Base-by-base conservation (phyloP, 176 grass and related monocot species). In the Phragmites australis region DNA sequence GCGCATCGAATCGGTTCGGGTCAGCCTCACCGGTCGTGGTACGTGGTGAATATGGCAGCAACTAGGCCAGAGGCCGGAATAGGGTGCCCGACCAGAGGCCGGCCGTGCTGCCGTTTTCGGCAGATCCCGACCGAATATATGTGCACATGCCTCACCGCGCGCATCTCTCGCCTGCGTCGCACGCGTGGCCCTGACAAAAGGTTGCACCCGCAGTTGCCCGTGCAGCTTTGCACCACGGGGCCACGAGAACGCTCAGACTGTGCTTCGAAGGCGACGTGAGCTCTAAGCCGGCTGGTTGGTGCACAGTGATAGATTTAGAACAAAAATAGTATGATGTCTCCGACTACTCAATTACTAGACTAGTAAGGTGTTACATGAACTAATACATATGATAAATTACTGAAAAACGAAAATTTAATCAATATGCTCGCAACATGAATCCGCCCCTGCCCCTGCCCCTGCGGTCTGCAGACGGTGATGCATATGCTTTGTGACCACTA, bases 1-100 rank as follows among this genome's bases (percentile, higher is more conserved):
- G 79, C 73, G 19, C 70, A 81, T 89, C 70, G 87, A 89, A 89
- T 85, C 82, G 76, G 76, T 89, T 76, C 87, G 7, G 68, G 80
- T 79, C 80, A 73, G 58, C 74, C 66, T 87, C 85, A 64, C 15
- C 65, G 81, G 52, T 18, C 40, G 53, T 37, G 67, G 51, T 25
- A 6, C 49, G 22, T 39, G 18, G 70, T 81, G 78, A 66, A 87
- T 40, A 65, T 57, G 39, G 65, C 57, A 53, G 48, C 56, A 60
- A 25, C 17, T 59, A 15, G 40, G 54, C 71, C 60, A 57, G 19
- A 31, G 26, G 67, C 81, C 87, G 18, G 75, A 83, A 88, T 79
- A 16, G 30, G 81, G 50, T 84, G 73, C 86, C 65, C 34, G 46
- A 37, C 79, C 75, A 62, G 17, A 63, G 65, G 66, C 57, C 47